These are phyloP conservation scores for Plasmodium coatneyi DNA, from an alignment of 169 alveolate genomes.

Conservation along the genomic window DNA sequence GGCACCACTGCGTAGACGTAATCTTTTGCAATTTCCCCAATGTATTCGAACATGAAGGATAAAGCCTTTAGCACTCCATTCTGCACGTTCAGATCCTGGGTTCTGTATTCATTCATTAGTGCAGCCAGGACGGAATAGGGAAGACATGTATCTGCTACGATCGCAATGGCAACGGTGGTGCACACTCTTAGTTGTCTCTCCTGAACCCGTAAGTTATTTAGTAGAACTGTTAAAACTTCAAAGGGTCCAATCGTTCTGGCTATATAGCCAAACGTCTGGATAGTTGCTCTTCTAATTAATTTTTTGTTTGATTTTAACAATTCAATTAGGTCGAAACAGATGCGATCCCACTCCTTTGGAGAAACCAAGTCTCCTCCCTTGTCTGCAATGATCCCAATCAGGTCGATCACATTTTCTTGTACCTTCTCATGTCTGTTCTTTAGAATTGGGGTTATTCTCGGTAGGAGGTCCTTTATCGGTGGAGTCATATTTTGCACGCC, in stretches of 20 bases:
- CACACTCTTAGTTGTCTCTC: conserved; percentile 99
- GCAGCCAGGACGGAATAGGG: conserved; percentile 99
- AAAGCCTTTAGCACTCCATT: conserved; percentile 99
- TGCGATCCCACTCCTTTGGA: conserved; percentile 99
- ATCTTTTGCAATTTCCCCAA: conserved; percentile 94
- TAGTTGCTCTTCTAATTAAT: conserved; percentile 97
- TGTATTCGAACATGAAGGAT: conserved; percentile 99
- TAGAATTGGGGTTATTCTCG: conserved; percentile 99
- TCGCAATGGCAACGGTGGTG: conserved; percentile 98
- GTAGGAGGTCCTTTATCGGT: conserved; percentile 99
- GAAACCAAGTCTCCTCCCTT: conserved; percentile 99
- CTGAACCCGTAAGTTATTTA: conserved; percentile 96
- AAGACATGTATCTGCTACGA: conserved; percentile 99
- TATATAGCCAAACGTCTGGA: conserved; percentile 99
- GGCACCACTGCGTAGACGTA: conserved; percentile 98
- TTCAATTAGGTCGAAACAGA: conserved; percentile 98
- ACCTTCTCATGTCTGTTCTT: conserved; percentile 99
- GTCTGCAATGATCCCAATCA: conserved; percentile 99
- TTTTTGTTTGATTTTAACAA: conserved; percentile 96
- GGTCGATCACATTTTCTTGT: conserved; percentile 96
- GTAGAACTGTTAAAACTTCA: conserved; percentile 96
- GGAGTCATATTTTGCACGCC: conserved; percentile 99
- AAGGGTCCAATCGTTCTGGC: conserved; percentile 99
- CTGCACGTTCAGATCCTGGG: conserved; percentile 98
- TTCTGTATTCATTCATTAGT: conserved; percentile 98